Percentiles rank a stretch among this genome's conserved stretches.
Evolutionary conservation across 2,329 filamentous ascomycete species (phyloP).

Genomic region (Penicillium verrucosum): DNA sequence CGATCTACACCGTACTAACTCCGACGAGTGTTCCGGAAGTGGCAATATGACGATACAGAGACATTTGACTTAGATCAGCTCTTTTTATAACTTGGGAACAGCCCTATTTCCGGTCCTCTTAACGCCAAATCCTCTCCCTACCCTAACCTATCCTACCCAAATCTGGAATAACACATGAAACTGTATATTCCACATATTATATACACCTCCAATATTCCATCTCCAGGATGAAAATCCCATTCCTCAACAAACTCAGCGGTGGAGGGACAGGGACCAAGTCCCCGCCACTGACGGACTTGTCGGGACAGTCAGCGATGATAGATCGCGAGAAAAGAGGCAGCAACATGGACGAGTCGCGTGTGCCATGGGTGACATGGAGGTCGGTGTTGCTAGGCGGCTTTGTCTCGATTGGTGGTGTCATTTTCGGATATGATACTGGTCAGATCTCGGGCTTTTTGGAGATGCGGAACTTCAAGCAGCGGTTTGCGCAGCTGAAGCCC

Average conservation of each 20-base stretch:
- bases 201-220: not conserved
- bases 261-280: not conserved
- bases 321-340: constrained; percentile 18
- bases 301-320: not conserved
- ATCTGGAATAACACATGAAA: not conserved
- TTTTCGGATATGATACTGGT: constrained; percentile 46
- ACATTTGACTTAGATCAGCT: not conserved
- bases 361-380: constrained; percentile 38
- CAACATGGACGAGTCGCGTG: constrained; percentile 25
- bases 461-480: constrained; percentile 41
- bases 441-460: constrained; percentile 46
- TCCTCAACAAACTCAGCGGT: constrained; percentile 6
- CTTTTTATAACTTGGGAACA: not conserved
- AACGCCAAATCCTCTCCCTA: not conserved
- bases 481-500: constrained; percentile 35
- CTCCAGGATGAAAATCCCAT: constrained; percentile 14
- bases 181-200: not conserved
- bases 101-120: not conserved
- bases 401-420: constrained; percentile 47
- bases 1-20: not conserved
- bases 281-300: constrained; percentile 13
- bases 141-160: not conserved
- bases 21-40: constrained; percentile 1
- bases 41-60: constrained; percentile 13
- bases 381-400: constrained; percentile 41